Evolutionary conservation across 2,329 filamentous ascomycete genomes (phyloP), one percentile per base, ranked within the genome.

Genomic region (Diplodia sapinea): DNA sequence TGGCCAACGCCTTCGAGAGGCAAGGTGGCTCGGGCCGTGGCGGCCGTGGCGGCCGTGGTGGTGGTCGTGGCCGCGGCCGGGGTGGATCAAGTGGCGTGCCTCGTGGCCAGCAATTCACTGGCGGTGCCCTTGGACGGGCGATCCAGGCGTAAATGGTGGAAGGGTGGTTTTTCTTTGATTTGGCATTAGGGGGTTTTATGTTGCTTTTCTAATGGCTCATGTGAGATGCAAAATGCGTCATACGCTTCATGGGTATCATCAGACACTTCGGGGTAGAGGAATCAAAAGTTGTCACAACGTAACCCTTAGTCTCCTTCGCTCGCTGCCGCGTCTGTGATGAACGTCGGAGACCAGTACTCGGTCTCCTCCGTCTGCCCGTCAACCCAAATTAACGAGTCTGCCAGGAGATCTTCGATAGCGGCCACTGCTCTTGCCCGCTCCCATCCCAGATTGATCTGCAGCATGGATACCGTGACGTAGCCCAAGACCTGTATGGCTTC

Each of bases 1-100:
- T 94, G 73, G 89, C 92, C 68, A 96, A 96, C 76, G 94, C 93
- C 33, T 98, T 98, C 82, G 94, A 97, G 85, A 86, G 94, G 79
- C 93, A 97, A 83, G 91, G 92, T 72, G 92, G 91, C 68, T 87
- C 90, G 71, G 86, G 87, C 59, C 87, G 89, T 33, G 88, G 90
- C 57, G 91, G 87, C 70, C 75, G 82, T 47, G 75, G 79, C 40
- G 76, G 81, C 13, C 83, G 88, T 79, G 76, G 88, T 81, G 87
- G 90, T 70, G 89, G 91, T 51, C 83, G 85, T 65, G 82, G 89
- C 52, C 82, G 85, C 33, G 86, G 90, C 59, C 81, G 87, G 65
- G 83, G 88, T 70, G 89, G 89, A 65, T 82, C 87, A 78, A 87
- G 86, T 70, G 86, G 87, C 78, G 78, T 83, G 23, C 89, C 88